These are phyloP conservation scores for Neonectria ditissima DNA, from an alignment of 2,329 filamentous ascomycete species.

Conservation along the genomic window DNA sequence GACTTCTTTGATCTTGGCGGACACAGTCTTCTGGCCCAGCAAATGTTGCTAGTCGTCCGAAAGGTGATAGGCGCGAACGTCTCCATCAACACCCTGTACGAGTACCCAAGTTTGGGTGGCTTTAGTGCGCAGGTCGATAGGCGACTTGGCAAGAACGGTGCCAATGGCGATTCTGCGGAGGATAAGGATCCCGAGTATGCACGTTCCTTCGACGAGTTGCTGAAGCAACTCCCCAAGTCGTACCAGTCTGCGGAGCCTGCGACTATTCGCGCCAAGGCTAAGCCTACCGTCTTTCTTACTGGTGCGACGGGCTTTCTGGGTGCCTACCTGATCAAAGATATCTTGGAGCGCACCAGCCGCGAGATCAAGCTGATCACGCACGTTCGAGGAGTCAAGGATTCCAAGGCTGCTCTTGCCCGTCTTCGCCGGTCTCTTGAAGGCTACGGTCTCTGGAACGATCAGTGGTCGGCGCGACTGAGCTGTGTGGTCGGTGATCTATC, in stretches of 20 bases:
- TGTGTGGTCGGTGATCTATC: constrained; percentile 80
- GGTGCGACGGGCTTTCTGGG: constrained; percentile 86
- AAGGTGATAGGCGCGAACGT: constrained; percentile 47
- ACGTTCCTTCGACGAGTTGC: constrained; percentile 64
- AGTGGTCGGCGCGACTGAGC: constrained; percentile 74
- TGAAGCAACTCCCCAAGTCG: constrained; percentile 59
- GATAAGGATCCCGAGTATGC: constrained; percentile 64
- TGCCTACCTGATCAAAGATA: constrained; percentile 80
- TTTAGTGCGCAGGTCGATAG: constrained; percentile 48
- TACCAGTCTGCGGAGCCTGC: constrained; percentile 53
- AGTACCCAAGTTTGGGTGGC: constrained; percentile 44
- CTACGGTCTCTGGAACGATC: constrained; percentile 82
- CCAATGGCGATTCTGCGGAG: constrained; percentile 44
- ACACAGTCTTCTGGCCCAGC: constrained; percentile 70
- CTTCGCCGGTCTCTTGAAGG: constrained; percentile 76
- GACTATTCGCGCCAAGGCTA: constrained; percentile 42
- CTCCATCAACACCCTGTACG: constrained; percentile 49
- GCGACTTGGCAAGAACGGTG: constrained; percentile 42
- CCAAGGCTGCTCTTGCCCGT: constrained; percentile 70
- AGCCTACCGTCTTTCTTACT: constrained; percentile 79
- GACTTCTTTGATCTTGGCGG: constrained; percentile 56
- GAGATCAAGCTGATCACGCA: constrained; percentile 71
- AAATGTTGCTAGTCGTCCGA: constrained; percentile 74
- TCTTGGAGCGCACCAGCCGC: constrained; percentile 65
- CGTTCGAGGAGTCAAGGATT: constrained; percentile 74